Evolutionary conservation across 306 rosid genomes (phyloP), one percentile per base, ranked within the genome.

Genomic region (Acacia melanoxylon): DNA sequence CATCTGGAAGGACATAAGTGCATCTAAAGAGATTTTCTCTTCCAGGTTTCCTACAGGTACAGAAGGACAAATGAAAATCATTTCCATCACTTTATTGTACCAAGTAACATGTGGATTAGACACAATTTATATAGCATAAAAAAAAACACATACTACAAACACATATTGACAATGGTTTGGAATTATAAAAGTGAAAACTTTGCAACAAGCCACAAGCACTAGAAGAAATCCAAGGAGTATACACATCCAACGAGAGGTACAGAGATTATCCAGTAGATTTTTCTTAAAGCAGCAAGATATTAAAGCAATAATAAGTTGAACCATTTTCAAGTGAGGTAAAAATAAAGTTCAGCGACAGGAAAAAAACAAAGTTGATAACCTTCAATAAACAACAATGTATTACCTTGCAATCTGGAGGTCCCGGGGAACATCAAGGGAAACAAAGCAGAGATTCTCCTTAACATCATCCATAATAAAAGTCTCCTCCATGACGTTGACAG

Each of bases 1-100:
- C 99, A 76, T 95, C 99, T 0, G 99, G 99, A 76, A 95, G 93
- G 59, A 95, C 99, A 80, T 93, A 95, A 0, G 98, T 89, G 86
- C 92, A 87, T 85, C 90, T 90, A 42, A 90, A 87, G 51, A 88
- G 84, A 84, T 95, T 93, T n/a, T 88, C 91, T 76, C 77, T 85
- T 31, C 93, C 97, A 19, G 71, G 79, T 76, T 89, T 93, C 93
- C 97, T 93, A 56, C 24, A 20, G 22, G 33, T 92, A 65, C 41
- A 20, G 17, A 20, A 58, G 62, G 48, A 37, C 29, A 63, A n/a
- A 58, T 35, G 67, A 54, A 70, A 37, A n/a, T 45, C 10, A 49
- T n/a, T 48, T 13, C 41, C 8, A 10, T n/a, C 45, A 56, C 41
- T 25, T 14, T 17, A 58, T 58, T 29, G 20, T 11, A 61, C 17